Conservation (phyloP, 2,329 filamentous ascomycete genomes). For the Alternaria solani region DNA sequence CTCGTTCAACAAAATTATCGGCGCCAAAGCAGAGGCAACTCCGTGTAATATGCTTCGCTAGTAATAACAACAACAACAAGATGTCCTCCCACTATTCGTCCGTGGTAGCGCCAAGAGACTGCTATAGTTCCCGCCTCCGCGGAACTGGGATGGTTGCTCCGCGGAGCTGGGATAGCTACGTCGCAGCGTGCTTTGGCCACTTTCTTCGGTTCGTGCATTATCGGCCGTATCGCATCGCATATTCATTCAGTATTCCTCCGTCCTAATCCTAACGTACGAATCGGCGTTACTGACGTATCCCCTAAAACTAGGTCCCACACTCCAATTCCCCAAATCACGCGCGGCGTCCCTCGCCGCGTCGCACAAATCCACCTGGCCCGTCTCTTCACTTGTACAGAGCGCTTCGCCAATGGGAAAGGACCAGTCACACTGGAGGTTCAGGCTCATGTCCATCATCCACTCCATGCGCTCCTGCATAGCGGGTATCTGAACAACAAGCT, state of each 20-base stretch:
- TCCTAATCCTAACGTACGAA: constrained; percentile 33
- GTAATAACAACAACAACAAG: constrained; percentile 1
- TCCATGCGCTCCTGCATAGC: constrained; percentile 38
- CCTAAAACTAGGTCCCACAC: constrained; percentile 32
- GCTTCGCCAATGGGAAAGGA: constrained; percentile 20
- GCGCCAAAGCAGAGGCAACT: background rate
- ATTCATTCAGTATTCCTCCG: constrained; percentile 21
- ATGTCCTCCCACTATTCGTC: background rate
- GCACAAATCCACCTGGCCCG: constrained; percentile 26
- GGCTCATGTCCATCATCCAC: constrained; percentile 34
- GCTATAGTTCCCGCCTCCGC: background rate
- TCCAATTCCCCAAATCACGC: constrained; percentile 29
- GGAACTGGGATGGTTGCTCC: background rate
- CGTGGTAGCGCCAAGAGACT: background rate
- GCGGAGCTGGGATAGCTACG: background rate
- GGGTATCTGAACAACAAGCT: constrained; percentile 33
- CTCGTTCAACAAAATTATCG: background rate
- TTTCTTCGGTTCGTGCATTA: background rate
- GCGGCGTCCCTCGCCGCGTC: constrained; percentile 23
- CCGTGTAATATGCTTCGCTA: constrained; percentile 6
- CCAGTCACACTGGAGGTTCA: constrained; percentile 31
- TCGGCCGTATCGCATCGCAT: background rate
- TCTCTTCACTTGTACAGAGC: constrained; percentile 17
- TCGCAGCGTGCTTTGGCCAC: background rate
- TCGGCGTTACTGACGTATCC: constrained; percentile 37